A percentile compares a stretch with the other conserved stretches of the same genome.
Conservation (phyloP, 805 yeast genomes). For the Pichia rugopelliculosa region DNA sequence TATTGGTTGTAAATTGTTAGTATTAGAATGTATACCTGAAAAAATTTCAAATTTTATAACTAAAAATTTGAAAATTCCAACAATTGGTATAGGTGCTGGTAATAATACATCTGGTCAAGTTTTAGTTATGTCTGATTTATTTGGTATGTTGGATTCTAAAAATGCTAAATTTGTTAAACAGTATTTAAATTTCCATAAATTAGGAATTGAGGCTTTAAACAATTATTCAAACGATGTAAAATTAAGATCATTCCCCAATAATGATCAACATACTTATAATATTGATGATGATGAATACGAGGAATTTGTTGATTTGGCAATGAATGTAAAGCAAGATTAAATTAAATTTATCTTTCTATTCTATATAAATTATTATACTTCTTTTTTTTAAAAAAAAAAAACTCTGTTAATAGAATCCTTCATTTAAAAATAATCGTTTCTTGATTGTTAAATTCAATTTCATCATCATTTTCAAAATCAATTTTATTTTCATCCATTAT, state of each 20-base stretch:
- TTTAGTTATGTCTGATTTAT: slow-evolving; percentile 73
- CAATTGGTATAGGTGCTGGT: slow-evolving; percentile 97
- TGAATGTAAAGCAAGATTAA: not conserved
- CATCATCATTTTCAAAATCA: slow-evolving; percentile 5
- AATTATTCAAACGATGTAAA: slow-evolving; percentile 57
- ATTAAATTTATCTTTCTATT: slow-evolving; percentile 2
- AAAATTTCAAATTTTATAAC: slow-evolving; percentile 63
- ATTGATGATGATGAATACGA: slow-evolving; percentile 57
- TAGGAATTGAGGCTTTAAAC: slow-evolving; percentile 44
- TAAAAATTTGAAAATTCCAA: slow-evolving; percentile 53
- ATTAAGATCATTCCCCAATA: slow-evolving; percentile 48
- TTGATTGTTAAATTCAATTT: slow-evolving; percentile 11
- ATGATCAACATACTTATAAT: slow-evolving; percentile 54
- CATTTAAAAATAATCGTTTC: slow-evolving; percentile 13
- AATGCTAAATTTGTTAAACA: slow-evolving; percentile 66
- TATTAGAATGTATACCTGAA: slow-evolving; percentile 83
- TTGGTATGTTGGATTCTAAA: slow-evolving; percentile 61
- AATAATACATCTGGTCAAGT: slow-evolving; percentile 80
- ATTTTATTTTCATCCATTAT: slow-evolving; percentile 10
- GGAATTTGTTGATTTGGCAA: slow-evolving; percentile 31
- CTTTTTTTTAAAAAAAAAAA: too few relatives aligned
- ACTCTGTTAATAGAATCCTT: too few relatives aligned
- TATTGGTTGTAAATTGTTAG: slow-evolving; percentile 69
- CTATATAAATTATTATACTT: too few relatives aligned
- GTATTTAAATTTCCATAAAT: slow-evolving; percentile 46